Conservation (phyloP, 2,329 filamentous ascomycete species). For the Orbilia javanica region DNA sequence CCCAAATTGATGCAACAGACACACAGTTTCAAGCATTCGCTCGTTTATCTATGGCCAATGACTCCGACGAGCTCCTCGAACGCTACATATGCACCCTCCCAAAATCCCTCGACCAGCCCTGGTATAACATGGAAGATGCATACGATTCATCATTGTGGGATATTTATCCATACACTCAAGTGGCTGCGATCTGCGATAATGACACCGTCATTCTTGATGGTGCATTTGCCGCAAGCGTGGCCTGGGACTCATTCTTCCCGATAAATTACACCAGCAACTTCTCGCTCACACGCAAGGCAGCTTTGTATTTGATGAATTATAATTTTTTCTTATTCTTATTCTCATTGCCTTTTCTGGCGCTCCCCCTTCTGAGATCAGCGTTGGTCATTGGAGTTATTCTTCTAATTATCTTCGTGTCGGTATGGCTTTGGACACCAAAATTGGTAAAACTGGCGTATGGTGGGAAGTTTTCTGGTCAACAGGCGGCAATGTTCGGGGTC, state of each 20-base stretch:
- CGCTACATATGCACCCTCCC: slow-evolving; percentile 59
- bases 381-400: background rate
- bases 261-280: slow-evolving; percentile 6
- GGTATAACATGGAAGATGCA: slow-evolving; percentile 63
- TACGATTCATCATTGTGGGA: slow-evolving; percentile 64
- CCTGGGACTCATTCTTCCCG: slow-evolving; percentile 64
- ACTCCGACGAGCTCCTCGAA: slow-evolving; percentile 64
- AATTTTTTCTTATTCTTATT: slow-evolving; percentile 4
- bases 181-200: slow-evolving; percentile 64
- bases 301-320: background rate
- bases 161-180: slow-evolving; percentile 64
- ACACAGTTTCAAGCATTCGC: slow-evolving; percentile 65
- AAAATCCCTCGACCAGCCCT: slow-evolving; percentile 59
- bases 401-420: background rate
- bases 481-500: slow-evolving; percentile 64
- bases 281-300: background rate
- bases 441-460: slow-evolving; percentile 62
- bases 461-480: slow-evolving; percentile 62
- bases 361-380: background rate
- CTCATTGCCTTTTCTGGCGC: background rate
- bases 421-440: slow-evolving; percentile 61
- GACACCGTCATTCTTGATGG: slow-evolving; percentile 65
- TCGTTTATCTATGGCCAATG: slow-evolving; percentile 64
- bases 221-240: slow-evolving; percentile 63
- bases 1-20: slow-evolving; percentile 64